A percentile compares a stretch with the other conserved stretches of the same genome.
Evolutionary conservation across 441 rosid species (phyloP).

Genomic region (Cnidoscolus chayamansa): DNA sequence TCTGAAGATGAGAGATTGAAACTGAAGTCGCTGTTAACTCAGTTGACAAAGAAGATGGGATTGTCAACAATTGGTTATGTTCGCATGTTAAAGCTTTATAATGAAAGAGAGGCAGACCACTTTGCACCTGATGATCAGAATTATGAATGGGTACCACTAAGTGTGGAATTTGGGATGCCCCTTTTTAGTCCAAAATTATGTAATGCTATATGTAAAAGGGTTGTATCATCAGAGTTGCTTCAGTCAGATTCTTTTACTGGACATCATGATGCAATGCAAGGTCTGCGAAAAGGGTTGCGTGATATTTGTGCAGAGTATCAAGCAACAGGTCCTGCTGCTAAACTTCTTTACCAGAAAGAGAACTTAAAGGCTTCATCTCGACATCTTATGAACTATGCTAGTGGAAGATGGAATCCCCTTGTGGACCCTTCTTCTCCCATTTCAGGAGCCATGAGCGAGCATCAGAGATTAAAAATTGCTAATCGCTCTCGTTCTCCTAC

Average conservation of each 20-base stretch:
- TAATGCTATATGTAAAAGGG: conserved; percentile 82
- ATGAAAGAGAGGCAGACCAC: conserved; percentile 55
- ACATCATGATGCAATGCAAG: conserved; percentile 89
- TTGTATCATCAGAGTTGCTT: conserved; percentile 72
- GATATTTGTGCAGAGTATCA: conserved; percentile 92
- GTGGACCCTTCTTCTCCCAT: conserved; percentile 93
- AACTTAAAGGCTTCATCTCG: conserved; percentile 53
- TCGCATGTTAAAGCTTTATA: conserved; percentile 76
- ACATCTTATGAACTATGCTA: conserved; percentile 82
- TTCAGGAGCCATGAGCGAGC: conserved; percentile 67
- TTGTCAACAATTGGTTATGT: conserved; percentile 87
- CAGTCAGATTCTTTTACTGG: conserved; percentile 79
- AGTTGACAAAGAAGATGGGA: conserved; percentile 64
- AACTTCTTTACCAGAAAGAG: conserved; percentile 94
- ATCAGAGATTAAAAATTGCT: conserved; percentile 81
- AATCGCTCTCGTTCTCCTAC: conserved; percentile 71
- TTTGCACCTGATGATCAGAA: conserved; percentile 60
- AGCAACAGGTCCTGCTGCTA: conserved; percentile 91
- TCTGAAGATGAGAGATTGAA: conserved; percentile 54
- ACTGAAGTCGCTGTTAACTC: conserved; percentile 55
- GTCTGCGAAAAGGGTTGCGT: conserved; percentile 62
- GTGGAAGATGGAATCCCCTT: conserved; percentile 98
- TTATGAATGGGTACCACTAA: conserved; percentile 90
- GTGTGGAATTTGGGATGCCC: conserved; percentile 90
- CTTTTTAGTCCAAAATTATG: conserved; percentile 90